These are phyloP conservation scores for Phyllosticta citrichinensis DNA, from an alignment of 2,329 filamentous ascomycete species.

Conservation along the genomic window DNA sequence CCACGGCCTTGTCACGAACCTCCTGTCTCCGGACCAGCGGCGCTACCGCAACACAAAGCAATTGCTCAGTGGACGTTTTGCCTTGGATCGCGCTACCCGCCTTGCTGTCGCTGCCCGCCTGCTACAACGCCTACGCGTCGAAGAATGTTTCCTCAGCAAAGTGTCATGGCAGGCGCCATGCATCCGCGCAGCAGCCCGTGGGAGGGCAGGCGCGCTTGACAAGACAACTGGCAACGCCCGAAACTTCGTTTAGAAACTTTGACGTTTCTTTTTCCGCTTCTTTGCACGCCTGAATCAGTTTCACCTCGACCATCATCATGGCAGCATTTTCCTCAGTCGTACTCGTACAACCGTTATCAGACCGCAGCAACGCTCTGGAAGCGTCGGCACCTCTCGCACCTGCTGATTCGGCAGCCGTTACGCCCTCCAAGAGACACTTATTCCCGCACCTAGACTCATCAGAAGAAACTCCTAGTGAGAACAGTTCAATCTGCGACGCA, in stretches of 20 bases:
- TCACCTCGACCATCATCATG: constrained; percentile 6
- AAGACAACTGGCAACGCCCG: background rate
- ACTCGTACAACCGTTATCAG: constrained; percentile 3
- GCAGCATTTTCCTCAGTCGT: constrained; percentile 5
- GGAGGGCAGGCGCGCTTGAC: background rate
- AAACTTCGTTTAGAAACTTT: background rate
- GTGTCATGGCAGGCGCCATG: constrained; percentile 7
- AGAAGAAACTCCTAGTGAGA: constrained; percentile 11
- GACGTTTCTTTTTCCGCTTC: constrained; percentile 5
- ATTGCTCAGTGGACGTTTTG: background rate
- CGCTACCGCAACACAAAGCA: background rate
- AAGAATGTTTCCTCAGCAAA: background rate
- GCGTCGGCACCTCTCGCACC: background rate
- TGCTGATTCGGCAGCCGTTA: background rate
- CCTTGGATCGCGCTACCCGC: background rate
- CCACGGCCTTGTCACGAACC: background rate
- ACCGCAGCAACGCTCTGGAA: constrained; percentile 8
- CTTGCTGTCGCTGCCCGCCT: background rate
- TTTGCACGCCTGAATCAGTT: constrained; percentile 8
- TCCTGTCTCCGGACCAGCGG: background rate
- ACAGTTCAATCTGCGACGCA: constrained; percentile 9
- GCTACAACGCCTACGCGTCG: background rate
- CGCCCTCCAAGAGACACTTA: constrained; percentile 1
- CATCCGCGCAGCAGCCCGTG: constrained; percentile 2
- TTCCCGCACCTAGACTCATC: constrained; percentile 11